Base-by-base conservation (phyloP, 352 stramenopile species). In the Phytophthora kernoviae region DNA sequence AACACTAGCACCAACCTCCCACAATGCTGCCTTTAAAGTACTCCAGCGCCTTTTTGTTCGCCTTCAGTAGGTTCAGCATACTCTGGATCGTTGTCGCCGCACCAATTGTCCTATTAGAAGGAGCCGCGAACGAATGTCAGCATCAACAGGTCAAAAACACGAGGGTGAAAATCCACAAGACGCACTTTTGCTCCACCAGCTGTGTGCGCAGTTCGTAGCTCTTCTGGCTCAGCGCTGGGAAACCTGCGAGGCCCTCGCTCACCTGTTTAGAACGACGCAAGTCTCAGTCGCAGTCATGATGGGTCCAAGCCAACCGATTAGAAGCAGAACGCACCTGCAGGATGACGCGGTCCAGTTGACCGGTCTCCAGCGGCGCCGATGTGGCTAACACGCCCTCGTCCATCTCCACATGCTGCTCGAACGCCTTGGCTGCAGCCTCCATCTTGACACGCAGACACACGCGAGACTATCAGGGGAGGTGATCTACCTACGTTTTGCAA, bases 21-120 rank as follows among this genome's bases (percentile, higher is more conserved):
- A 88, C 76, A 20, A 90, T 81, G 59, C 64, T 79, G 14, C 56
- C 62, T 33, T 91, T 90, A 55, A 91, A 91, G 51, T 84, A 88
- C 64, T 71, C 63, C 17, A 79, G 56, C 40, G 77, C 82, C 30
- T 70, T 67, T 2, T 54, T 37, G 18, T 85, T 79, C 40, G 55
- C 54, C 52, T 74, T 61, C 2, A 91, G 58, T 45, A 91, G 54
- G 24, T 73, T 46, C 43, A 90, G 64, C 54, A 79, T 64, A 5
- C 65, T 58, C 27, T 70, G 41, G 17, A 91, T 81, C 17, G 79
- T 75, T 14, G 63, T 58, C 18, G 82, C 76, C 20, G 70, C 66
- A 4, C 68, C 68, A 37, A 91, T 76, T 0, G 75, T 41, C 58
- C 79, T 90, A 45, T 14, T 18, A 6, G 5, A 14, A 24, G 6